A percentile compares a stretch with the other conserved stretches of the same genome.
Conservation (phyloP, 345 rosid species). For the Nasturtium officinale region DNA sequence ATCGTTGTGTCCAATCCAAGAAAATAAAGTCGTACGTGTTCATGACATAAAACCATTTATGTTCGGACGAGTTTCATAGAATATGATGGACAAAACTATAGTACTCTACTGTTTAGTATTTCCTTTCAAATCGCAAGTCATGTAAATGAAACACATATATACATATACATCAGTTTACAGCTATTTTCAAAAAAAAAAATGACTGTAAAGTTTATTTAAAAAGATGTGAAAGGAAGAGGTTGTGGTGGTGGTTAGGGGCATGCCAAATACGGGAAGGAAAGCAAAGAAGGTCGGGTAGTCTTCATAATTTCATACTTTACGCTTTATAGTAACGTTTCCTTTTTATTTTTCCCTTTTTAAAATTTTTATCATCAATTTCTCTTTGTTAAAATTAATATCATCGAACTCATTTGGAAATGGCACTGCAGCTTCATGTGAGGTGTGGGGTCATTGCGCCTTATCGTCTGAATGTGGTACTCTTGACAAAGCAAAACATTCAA, state of each 20-base stretch:
- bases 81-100: constrained; percentile 28
- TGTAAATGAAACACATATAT: not conserved
- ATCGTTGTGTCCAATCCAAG: constrained; percentile 43
- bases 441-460: constrained; percentile 38
- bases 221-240: constrained; percentile 8
- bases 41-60: constrained; percentile 30
- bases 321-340: constrained; percentile 24
- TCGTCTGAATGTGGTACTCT: constrained; percentile 22
- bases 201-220: not conserved
- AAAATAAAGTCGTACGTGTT: constrained; percentile 13
- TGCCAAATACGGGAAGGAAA: constrained; percentile 39
- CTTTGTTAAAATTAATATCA: constrained; percentile 1
- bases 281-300: constrained; percentile 31
- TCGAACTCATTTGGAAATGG: constrained; percentile 21
- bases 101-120: constrained; percentile 21
- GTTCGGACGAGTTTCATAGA: constrained; percentile 30
- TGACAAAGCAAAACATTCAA: constrained; percentile 25
- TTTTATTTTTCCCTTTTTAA: not conserved
- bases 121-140: not conserved
- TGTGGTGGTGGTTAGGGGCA: constrained; percentile 34
- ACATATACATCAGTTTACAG: not conserved
- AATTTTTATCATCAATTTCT: constrained; percentile 10
- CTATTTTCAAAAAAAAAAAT: not conserved
- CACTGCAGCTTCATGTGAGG: constrained; percentile 42
- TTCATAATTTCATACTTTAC: constrained; percentile 34